Evolutionary conservation across 371 early-diverging fungal genomes (phyloP).

Genomic region (Lichtheimia corymbifera): DNA sequence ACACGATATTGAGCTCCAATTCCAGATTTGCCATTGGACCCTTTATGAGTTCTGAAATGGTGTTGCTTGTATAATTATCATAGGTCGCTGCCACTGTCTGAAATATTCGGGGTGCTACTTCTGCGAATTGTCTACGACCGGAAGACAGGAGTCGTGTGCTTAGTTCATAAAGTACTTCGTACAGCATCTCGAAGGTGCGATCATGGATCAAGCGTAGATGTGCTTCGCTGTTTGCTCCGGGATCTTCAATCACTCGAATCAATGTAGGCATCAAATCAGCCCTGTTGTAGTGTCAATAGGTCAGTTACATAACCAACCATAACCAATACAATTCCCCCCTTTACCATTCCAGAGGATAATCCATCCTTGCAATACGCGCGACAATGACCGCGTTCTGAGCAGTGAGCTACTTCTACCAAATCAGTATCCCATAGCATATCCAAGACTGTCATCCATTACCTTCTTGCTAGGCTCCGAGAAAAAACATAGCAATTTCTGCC

Average conservation of each 20-base stretch:
- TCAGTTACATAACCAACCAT: too few relatives aligned
- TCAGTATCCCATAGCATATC: background rate
- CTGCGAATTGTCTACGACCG: conserved; percentile 67
- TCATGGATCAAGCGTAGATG: conserved; percentile 58
- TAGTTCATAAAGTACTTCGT: conserved; percentile 79
- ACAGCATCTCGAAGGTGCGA: conserved; percentile 74
- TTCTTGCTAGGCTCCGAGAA: conserved; percentile 70
- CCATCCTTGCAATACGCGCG: conserved; percentile 78
- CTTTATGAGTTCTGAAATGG: conserved; percentile 10
- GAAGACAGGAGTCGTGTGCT: conserved; percentile 73
- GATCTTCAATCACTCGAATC: conserved; percentile 61
- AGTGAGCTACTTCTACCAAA: conserved; percentile 57
- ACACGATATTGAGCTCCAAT: conserved; percentile 50
- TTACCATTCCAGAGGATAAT: conserved; percentile 84
- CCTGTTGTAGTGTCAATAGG: conserved; percentile 33
- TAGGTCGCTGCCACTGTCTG: conserved; percentile 62
- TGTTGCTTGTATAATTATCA: conserved; percentile 49
- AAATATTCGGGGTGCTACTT: conserved; percentile 68
- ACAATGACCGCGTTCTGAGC: conserved; percentile 74
- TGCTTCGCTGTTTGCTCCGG: conserved; percentile 34
- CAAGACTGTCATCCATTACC: conserved; percentile 31
- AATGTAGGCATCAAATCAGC: conserved; percentile 70
- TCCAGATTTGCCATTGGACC: conserved; percentile 4
- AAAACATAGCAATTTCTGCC: conserved; percentile 56
- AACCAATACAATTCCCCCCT: background rate